These are phyloP conservation scores for Podospora pseudocomata DNA, from an alignment of 495 filamentous ascomycete genomes.

Conservation along the genomic window DNA sequence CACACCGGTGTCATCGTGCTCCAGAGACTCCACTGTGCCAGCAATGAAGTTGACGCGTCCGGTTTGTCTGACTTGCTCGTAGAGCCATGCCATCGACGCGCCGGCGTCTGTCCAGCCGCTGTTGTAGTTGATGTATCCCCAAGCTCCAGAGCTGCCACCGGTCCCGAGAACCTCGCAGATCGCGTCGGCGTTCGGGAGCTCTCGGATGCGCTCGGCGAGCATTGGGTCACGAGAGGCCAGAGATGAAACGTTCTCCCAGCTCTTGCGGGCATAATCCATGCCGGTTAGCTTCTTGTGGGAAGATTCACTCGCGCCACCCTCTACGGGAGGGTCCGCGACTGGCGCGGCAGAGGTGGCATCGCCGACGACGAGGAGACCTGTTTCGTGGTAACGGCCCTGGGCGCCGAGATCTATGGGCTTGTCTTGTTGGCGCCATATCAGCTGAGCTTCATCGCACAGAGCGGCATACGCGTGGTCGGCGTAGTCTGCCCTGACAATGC, in stretches of 20 bases:
- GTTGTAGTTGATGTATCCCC: conserved; percentile 77
- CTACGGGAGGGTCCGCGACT: conserved; percentile 5
- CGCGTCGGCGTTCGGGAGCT: conserved; percentile 48
- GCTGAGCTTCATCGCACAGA: conserved; percentile 64
- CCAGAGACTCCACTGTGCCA: conserved; percentile 57
- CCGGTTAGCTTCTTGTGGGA: conserved; percentile 45
- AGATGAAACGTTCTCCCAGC: conserved; percentile 59
- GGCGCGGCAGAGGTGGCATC: conserved; percentile 28
- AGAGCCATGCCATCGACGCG: conserved; percentile 61
- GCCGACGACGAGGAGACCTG: conserved; percentile 67
- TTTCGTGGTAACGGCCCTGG: conserved; percentile 69
- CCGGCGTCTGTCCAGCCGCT: conserved; percentile 87
- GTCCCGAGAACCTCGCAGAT: conserved; percentile 48
- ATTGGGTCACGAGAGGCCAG: conserved; percentile 36
- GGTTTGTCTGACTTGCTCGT: conserved; percentile 49
- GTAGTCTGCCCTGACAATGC: conserved; percentile 82
- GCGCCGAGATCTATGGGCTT: conserved; percentile 51
- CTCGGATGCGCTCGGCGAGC: conserved; percentile 48
- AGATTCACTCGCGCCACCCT: conserved; percentile 13
- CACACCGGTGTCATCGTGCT: conserved; percentile 37
- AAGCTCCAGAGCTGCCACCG: conserved; percentile 51
- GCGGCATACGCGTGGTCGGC: conserved; percentile 64
- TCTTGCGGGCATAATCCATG: conserved; percentile 61
- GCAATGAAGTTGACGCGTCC: conserved; percentile 61
- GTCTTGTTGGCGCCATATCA: conserved; percentile 63